These are phyloP conservation scores for Naganishia sp. DNA, from an alignment of 1,284 basidiomycete species.

Conservation along the genomic window DNA sequence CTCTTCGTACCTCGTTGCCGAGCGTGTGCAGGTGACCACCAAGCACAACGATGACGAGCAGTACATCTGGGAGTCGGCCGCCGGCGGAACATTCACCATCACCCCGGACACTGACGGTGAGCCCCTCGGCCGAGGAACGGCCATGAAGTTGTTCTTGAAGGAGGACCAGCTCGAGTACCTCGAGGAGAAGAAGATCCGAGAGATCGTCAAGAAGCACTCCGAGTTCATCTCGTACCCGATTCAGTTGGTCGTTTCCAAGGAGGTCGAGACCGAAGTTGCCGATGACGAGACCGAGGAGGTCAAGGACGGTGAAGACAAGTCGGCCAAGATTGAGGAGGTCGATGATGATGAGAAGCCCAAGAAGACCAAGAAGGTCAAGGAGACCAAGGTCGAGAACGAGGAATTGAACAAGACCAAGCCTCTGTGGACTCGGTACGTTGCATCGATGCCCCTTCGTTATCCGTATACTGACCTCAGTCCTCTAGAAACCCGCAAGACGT, in stretches of 20 bases:
- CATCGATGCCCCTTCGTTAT: not conserved
- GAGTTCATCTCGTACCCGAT: conserved; percentile 99
- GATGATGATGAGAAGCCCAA: conserved; percentile 83
- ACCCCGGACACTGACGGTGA: conserved; percentile 88
- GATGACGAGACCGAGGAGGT: conserved; percentile 64
- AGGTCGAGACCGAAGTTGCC: conserved; percentile 98
- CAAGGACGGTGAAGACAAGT: conserved; percentile 69
- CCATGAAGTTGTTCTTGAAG: conserved; percentile 94
- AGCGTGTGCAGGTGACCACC: conserved; percentile 96
- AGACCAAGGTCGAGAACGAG: conserved; percentile 84
- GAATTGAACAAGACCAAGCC: conserved; percentile 99
- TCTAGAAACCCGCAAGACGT: conserved; percentile 87
- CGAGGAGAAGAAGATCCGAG: conserved; percentile 99
- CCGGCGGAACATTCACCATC: conserved; percentile 99
- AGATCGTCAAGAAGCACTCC: conserved; percentile 99
- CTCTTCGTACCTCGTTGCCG: conserved; percentile 98
- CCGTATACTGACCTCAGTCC: not conserved
- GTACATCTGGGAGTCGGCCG: conserved; percentile 99
- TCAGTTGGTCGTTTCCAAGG: conserved; percentile 97
- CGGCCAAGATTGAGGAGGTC: conserved; percentile 71
- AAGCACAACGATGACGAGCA: conserved; percentile 99
- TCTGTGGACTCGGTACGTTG: conserved; percentile 78
- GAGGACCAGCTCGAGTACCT: conserved; percentile 99
- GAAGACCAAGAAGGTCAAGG: conserved; percentile 98
- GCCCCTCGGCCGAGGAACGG: conserved; percentile 89